These are phyloP conservation scores for Nemania bipapillata DNA, from an alignment of 2,329 filamentous ascomycete species.

Conservation along the genomic window DNA sequence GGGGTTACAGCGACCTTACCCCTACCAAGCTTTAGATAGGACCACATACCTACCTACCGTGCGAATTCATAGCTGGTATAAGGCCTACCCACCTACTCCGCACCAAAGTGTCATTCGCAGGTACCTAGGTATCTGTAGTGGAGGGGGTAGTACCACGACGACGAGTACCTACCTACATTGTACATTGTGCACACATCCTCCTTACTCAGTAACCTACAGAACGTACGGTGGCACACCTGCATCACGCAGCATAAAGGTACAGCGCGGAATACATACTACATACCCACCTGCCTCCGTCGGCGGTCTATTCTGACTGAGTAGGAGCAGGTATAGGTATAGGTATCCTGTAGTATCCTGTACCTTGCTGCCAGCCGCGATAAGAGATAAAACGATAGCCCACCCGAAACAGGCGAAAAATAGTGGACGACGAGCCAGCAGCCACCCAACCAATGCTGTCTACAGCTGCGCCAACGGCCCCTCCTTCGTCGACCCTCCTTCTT, in stretches of 20 bases:
- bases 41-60: neutral
- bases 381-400: slow-evolving; percentile 24
- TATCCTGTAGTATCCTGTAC: neutral
- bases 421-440: slow-evolving; percentile 27
- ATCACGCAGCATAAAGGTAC: neutral
- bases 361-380: slow-evolving; percentile 20
- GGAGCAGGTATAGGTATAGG: too few species aligned
- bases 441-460: slow-evolving; percentile 38
- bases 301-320: too few species aligned
- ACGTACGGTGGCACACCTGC: neutral
- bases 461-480: slow-evolving; percentile 37
- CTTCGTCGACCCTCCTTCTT: slow-evolving; percentile 39
- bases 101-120: neutral
- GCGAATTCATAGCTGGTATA: neutral
- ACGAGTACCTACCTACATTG: neutral
- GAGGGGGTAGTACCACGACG: neutral
- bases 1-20: slow-evolving; percentile 11
- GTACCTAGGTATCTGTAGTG: neutral
- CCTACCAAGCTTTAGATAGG: neutral
- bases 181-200: too few species aligned
- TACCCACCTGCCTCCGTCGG: neutral
- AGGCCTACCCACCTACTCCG: neutral
- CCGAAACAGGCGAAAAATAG: slow-evolving; percentile 31
- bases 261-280: neutral
- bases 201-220: too few species aligned